Base-by-base conservation (phyloP, 108 stramenopile genomes). In the Pseudonitzschia multiseries region DNA sequence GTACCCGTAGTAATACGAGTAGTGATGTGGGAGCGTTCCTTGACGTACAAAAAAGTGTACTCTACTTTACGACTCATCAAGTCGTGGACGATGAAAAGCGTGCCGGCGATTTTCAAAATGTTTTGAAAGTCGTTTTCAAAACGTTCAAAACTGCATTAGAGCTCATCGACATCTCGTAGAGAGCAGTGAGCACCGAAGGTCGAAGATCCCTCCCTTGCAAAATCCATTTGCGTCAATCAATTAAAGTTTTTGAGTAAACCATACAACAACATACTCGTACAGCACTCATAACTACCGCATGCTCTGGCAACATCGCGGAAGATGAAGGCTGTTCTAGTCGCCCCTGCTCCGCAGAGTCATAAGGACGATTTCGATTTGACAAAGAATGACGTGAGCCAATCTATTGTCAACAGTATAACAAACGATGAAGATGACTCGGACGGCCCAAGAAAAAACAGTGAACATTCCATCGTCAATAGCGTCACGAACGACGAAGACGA, bases 401-500 rank as follows among this genome's bases (percentile, higher is more conserved):
- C 61, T 2, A 44, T 76, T 61, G 60, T 31, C 57, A 76, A 76
- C 46, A 69, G 68, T 46, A 22, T 76, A 22, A 61, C 75, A 18
- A 21, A 61, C 28, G 75, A 76, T 63, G 75, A 76, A 43, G 75
- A 76, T 4, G 63, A 64, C 17, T 28, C 51, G 44, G 42, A 28
- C 24, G 43, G 44, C 5, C 24, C 31, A 3, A 36, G 32, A 48
- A 36, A 70, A n/a, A 57, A 42, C 17, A 57, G 26, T 17, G 44
- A 40, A 20, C 61, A 62, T 62, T 40, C 61, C 3, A 44, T 76
- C 48, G 75, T 59, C 43, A 69, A 69, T 42, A 69, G 68, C 32
- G 46, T 76, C 46, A 61, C 75, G 12, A 36, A 61, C 28, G 75
- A 76, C 62, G 75, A 76, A 40, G 74, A 75, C n/a, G 63, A 64